Evolutionary conservation across 192 early-diverging fungal species (phyloP).

Genomic region (Entomortierella beljakovae): DNA sequence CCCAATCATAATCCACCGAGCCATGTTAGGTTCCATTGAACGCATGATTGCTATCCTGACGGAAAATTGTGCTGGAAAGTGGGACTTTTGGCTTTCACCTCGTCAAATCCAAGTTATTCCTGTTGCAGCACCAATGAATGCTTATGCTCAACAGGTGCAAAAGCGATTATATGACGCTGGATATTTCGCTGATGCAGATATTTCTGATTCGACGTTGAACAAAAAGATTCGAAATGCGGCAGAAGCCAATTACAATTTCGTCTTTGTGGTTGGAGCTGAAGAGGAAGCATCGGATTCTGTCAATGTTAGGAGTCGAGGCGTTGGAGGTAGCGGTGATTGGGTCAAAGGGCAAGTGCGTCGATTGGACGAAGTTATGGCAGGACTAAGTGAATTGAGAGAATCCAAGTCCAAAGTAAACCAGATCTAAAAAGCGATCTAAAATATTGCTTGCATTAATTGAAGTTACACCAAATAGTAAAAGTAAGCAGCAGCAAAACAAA

Average conservation of each 20-base stretch:
- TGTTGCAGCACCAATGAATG: slow-evolving; percentile 75
- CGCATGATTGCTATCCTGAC: slow-evolving; percentile 95
- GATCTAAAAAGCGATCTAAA: slow-evolving; percentile 2
- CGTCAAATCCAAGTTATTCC: slow-evolving; percentile 93
- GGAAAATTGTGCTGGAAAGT: slow-evolving; percentile 96
- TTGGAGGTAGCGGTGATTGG: slow-evolving; percentile 74
- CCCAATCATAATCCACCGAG: slow-evolving; percentile 99
- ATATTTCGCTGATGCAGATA: slow-evolving; percentile 88
- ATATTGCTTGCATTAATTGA: too few species aligned
- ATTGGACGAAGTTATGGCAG: slow-evolving; percentile 73
- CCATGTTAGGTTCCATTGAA: slow-evolving; percentile 95
- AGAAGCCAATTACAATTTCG: slow-evolving; percentile 94
- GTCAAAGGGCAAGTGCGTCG: slow-evolving; percentile 81
- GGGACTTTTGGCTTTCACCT: slow-evolving; percentile 96
- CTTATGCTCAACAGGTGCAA: slow-evolving; percentile 82
- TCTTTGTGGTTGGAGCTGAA: slow-evolving; percentile 94
- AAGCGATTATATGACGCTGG: slow-evolving; percentile 73
- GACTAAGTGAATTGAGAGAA: slow-evolving; percentile 57
- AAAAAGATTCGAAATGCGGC: slow-evolving; percentile 98
- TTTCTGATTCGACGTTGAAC: slow-evolving; percentile 86
- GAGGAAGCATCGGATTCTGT: slow-evolving; percentile 81
- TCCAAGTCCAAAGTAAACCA: slow-evolving; percentile 27
- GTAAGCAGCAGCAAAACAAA: neutral
- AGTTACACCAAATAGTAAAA: neutral
- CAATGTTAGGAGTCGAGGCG: slow-evolving; percentile 91